Conservation (phyloP, 2,329 filamentous ascomycete species). For the Colletotrichum sp. region DNA sequence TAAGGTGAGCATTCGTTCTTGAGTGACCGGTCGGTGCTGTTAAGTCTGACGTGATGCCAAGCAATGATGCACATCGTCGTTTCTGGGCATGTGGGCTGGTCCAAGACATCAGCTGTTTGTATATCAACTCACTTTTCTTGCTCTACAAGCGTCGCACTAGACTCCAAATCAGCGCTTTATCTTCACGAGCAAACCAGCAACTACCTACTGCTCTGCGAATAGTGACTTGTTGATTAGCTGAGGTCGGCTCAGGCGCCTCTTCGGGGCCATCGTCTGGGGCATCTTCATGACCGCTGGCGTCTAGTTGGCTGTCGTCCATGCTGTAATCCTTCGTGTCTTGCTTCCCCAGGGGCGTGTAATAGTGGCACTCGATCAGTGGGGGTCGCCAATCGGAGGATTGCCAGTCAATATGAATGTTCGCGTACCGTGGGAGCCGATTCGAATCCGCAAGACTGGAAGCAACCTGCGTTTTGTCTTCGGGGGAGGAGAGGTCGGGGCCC, state of each 20-base stretch:
- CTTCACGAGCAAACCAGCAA: too few species aligned
- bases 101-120: neutral
- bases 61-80: neutral
- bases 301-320: conserved; percentile 18
- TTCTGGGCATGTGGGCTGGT: neutral
- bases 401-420: neutral
- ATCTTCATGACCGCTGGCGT: conserved; percentile 14
- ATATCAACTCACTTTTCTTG: conserved; percentile 33
- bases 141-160: conserved; percentile 36
- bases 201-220: conserved; percentile 19
- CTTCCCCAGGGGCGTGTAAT: neutral
- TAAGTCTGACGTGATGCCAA: neutral
- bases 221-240: neutral
- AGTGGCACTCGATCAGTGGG: neutral
- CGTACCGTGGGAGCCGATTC: neutral
- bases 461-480: neutral
- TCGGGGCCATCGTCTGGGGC: conserved; percentile 3
- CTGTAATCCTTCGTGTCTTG: neutral
- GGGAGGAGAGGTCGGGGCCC: conserved; percentile 9
- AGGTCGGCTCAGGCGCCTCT: neutral
- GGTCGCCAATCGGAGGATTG: neutral
- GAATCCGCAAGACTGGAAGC: neutral
- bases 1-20: neutral
- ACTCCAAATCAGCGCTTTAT: neutral
- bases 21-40: neutral